Base-by-base conservation (phyloP, 2,329 filamentous ascomycete genomes). In the Trichophaea hybrida region DNA sequence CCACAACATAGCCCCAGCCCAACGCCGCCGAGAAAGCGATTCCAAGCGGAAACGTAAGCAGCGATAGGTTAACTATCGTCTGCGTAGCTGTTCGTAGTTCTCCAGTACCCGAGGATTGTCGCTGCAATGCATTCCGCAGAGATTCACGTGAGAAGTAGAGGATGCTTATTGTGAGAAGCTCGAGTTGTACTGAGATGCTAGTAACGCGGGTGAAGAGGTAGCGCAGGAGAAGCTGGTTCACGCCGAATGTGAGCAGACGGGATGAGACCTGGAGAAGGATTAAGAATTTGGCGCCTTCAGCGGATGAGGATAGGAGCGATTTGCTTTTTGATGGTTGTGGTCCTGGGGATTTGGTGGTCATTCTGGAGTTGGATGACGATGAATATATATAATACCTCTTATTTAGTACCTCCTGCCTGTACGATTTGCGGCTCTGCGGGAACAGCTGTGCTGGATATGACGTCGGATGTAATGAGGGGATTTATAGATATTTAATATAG, bases 81-180 rank as follows among this genome's bases (percentile, higher is more conserved):
- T 64, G 57, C 1, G 61, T 15, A 13, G 12, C 13, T 13, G 15
- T 51, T 24, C 32, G 15, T 24, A 24, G 24, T 13, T 31, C 10
- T 12, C 12, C 50, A 15, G 37, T n/a, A 10, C n/a, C 34, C 10
- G 10, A 10, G n/a, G 53, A 15, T 66, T 90, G 86, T 55, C 93
- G 80, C 73, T 97, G 91, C 38, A 95, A 81, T 32, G 91, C 89
- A n/a, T 95, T 85, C 13, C 93, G 84, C 53, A 97, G 75, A 68
- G 86, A 91, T 73, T 98, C 93, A 43, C 93, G 80, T 0, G 93
- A 86, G 69, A 98, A 97, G 72, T 94, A 96, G 0, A 98, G 78
- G n/a, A 94, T 84, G 0, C 89, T 88, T 49, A 94, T 85, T 61
- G 91, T 90, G 72, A 90, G 96, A 0, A 97, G 82, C 69, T 98